Conservation (phyloP, 23 red algal genomes). For the Gracilaria vermiculophylla region DNA sequence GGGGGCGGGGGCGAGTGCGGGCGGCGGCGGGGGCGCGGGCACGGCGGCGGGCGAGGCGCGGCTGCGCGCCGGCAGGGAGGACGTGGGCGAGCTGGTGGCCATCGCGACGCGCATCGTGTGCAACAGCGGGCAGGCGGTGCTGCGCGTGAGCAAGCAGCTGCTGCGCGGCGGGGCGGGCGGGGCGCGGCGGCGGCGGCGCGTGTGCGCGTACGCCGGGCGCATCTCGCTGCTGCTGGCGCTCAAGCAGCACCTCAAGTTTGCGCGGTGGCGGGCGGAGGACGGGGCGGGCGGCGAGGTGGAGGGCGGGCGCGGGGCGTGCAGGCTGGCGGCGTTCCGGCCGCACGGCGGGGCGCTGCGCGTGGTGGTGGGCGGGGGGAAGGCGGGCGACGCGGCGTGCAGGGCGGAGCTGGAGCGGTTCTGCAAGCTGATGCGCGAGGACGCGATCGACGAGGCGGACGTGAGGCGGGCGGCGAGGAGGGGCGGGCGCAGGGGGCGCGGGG, state of each 20-base stretch:
- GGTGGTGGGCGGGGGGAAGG: not conserved
- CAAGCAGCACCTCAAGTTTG: too few relatives aligned
- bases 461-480: not conserved
- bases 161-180: too few relatives aligned
- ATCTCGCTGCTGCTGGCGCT: constrained; percentile 31
- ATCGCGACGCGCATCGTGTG: too few relatives aligned
- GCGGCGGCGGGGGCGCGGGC: not conserved
- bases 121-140: too few relatives aligned
- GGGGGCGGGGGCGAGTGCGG: not conserved
- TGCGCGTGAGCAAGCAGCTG: too few relatives aligned
- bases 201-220: not conserved
- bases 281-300: too few relatives aligned
- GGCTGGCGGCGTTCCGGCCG: too few relatives aligned
- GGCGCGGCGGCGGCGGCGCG: too few relatives aligned
- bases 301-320: not conserved
- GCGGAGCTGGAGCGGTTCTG: constrained; percentile 3
- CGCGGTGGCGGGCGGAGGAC: too few relatives aligned
- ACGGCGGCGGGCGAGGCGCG: too few relatives aligned
- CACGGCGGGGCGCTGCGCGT: too few relatives aligned
- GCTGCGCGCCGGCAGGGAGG: not conserved
- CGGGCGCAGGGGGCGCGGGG: not conserved
- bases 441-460: constrained; percentile 49
- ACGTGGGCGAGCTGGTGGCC: too few relatives aligned
- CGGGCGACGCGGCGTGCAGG: not conserved
- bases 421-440: constrained; percentile 50